These are phyloP conservation scores for Aquilaria malaccensis DNA, from an alignment of 345 rosid species.

Conservation along the genomic window DNA sequence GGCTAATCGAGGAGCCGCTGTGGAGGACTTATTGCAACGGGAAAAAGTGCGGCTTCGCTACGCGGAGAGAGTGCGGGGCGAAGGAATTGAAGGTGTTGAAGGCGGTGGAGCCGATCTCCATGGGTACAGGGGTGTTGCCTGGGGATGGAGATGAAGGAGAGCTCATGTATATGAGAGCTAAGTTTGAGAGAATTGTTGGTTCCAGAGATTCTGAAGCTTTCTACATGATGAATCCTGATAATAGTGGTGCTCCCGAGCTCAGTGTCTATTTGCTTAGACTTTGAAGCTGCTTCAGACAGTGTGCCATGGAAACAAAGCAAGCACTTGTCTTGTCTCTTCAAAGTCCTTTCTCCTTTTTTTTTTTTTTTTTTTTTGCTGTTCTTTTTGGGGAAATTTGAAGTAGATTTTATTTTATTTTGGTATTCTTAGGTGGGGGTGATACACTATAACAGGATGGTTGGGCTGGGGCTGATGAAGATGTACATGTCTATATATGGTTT, in stretches of 20 bases:
- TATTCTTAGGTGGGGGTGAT: constrained; percentile 29
- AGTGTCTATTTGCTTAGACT: constrained; percentile 91
- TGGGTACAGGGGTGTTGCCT: constrained; percentile 98
- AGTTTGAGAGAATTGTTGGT: constrained; percentile 88
- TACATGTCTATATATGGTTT: constrained; percentile 38
- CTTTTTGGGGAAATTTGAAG: constrained; percentile 22
- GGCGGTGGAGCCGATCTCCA: constrained; percentile 90
- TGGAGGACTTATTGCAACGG: constrained; percentile 99
- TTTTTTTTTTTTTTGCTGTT: not conserved
- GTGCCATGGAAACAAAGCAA: constrained; percentile 9
- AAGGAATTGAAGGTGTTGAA: constrained; percentile 72
- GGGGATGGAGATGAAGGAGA: constrained; percentile 33
- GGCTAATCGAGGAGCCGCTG: constrained; percentile 71
- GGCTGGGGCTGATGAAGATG: constrained; percentile 31
- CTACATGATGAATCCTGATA: constrained; percentile 99
- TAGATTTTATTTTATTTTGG: constrained; percentile 16
- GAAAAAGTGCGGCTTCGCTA: constrained; percentile 74
- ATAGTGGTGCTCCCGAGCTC: constrained; percentile 95
- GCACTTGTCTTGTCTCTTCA: not conserved
- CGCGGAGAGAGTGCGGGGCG: constrained; percentile 67
- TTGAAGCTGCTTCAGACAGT: constrained; percentile 16
- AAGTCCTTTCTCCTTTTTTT: not conserved
- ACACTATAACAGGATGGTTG: constrained; percentile 26
- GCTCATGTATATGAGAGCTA: constrained; percentile 86
- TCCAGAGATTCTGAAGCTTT: constrained; percentile 98